Evolutionary conservation across 345 rosid species (phyloP).

Genomic region (Cardamine occulta): DNA sequence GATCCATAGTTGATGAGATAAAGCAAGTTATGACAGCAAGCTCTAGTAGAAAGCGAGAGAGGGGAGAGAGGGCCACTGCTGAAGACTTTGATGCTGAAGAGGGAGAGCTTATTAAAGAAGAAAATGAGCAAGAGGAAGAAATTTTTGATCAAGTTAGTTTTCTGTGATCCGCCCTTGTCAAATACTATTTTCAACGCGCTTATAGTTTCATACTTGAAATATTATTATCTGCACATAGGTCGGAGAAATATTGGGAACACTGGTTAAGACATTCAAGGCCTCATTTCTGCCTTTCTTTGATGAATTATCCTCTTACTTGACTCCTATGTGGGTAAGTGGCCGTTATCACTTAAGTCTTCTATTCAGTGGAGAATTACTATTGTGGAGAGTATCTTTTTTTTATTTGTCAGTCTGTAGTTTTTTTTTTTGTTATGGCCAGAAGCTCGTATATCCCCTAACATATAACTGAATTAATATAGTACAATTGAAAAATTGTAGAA

Average conservation of each 20-base stretch:
- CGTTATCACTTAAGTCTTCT: conserved; percentile 25
- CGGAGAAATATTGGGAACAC: conserved; percentile 97
- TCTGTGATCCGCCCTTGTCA: conserved; percentile 16
- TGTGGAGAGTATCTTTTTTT: conserved; percentile 13
- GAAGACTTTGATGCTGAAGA: conserved; percentile 99
- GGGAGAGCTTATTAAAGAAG: conserved; percentile 95
- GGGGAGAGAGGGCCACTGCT: conserved; percentile 92
- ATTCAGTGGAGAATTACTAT: conserved; percentile 3
- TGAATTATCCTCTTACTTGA: conserved; percentile 88
- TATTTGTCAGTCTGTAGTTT: neutral
- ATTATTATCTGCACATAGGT: conserved; percentile 59
- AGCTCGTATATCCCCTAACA: neutral
- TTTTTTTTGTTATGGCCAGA: neutral
- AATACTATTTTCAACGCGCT: neutral
- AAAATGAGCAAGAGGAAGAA: conserved; percentile 99
- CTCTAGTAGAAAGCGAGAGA: conserved; percentile 88
- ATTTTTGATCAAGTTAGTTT: conserved; percentile 95
- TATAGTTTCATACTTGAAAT: neutral
- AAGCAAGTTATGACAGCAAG: conserved; percentile 96
- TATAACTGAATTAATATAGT: conserved; percentile 16
- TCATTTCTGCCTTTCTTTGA: conserved; percentile 94
- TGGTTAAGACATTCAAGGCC: conserved; percentile 92
- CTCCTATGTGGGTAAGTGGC: conserved; percentile 99
- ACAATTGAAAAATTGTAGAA: neutral
- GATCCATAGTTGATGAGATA: conserved; percentile 87